Percentiles rank a stretch among this genome's conserved stretches.
These are phyloP conservation scores for Leccinum pachyderme DNA, from an alignment of 1,284 basidiomycete genomes.

Conservation along the genomic window DNA sequence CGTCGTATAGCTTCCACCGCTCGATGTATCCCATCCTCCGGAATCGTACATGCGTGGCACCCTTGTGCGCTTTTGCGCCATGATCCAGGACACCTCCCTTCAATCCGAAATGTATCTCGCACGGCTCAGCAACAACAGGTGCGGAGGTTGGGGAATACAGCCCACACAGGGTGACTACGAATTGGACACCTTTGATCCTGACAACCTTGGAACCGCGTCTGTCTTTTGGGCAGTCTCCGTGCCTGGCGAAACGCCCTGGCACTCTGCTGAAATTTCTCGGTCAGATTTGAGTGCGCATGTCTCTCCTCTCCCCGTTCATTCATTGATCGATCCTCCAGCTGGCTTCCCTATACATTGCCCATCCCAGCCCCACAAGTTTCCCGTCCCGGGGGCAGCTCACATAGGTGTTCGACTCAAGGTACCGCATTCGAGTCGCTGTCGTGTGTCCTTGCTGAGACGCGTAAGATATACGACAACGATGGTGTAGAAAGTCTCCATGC, in stretches of 20 bases:
- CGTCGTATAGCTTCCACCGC: slow-evolving; percentile 50
- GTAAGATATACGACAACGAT: slow-evolving; percentile 55
- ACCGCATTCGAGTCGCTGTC: slow-evolving; percentile 1
- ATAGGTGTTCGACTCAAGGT: slow-evolving; percentile 72
- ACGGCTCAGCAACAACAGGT: slow-evolving; percentile 38
- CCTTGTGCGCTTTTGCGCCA: slow-evolving; percentile 66
- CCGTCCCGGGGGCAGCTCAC: slow-evolving; percentile 49
- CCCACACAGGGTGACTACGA: slow-evolving; percentile 33
- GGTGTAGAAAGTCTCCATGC: slow-evolving; percentile 47
- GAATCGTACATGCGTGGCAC: slow-evolving; percentile 45
- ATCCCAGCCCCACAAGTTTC: slow-evolving; percentile 61
- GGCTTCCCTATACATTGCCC: slow-evolving; percentile 26
- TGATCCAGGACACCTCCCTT: slow-evolving; percentile 78
- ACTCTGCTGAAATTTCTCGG: slow-evolving; percentile 38
- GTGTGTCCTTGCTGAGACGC: slow-evolving; percentile 6
- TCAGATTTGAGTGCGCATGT: slow-evolving; percentile 19
- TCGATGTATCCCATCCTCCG: slow-evolving; percentile 48
- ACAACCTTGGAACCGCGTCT: slow-evolving; percentile 56
- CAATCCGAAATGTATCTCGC: slow-evolving; percentile 71
- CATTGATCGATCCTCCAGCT: slow-evolving; percentile 11
- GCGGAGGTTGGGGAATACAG: slow-evolving; percentile 70
- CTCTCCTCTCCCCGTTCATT: background rate
- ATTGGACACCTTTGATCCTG: slow-evolving; percentile 39
- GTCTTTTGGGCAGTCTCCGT: slow-evolving; percentile 70
- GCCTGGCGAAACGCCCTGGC: slow-evolving; percentile 61